These are phyloP conservation scores for Trametes sanguinea DNA, from an alignment of 768 basidiomycete species.

Conservation along the genomic window DNA sequence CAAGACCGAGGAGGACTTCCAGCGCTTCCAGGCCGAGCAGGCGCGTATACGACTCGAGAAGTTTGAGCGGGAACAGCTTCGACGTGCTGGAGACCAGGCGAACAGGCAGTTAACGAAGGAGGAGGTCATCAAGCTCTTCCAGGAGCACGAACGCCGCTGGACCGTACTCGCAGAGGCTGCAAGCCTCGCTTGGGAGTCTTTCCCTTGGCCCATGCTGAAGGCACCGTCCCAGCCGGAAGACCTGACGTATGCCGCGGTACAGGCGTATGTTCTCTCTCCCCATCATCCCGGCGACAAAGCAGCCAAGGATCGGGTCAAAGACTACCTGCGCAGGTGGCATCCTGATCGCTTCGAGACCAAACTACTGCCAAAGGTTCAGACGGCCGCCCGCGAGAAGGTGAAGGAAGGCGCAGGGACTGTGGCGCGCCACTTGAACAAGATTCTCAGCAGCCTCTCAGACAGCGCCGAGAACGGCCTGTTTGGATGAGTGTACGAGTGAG, in stretches of 20 bases:
- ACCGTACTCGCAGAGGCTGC: slow-evolving; percentile 38
- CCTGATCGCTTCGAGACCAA: slow-evolving; percentile 82
- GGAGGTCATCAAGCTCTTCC: slow-evolving; percentile 56
- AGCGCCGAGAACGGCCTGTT: slow-evolving; percentile 36
- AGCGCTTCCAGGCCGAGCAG: slow-evolving; percentile 63
- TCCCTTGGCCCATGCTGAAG: slow-evolving; percentile 76
- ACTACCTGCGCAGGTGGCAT: slow-evolving; percentile 76
- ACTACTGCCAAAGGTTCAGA: slow-evolving; percentile 61
- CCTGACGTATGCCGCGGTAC: slow-evolving; percentile 55
- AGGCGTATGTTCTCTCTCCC: slow-evolving; percentile 62
- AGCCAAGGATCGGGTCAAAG: slow-evolving; percentile 72
- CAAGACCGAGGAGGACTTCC: slow-evolving; percentile 53
- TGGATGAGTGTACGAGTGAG: slow-evolving; percentile 32
- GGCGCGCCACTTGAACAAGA: slow-evolving; percentile 68
- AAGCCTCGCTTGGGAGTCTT: slow-evolving; percentile 60
- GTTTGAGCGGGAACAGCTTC: slow-evolving; percentile 60
- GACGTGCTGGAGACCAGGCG: slow-evolving; percentile 42
- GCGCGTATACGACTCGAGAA: slow-evolving; percentile 66
- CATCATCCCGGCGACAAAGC: slow-evolving; percentile 55
- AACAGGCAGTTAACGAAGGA: slow-evolving; percentile 55
- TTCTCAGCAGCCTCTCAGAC: slow-evolving; percentile 40
- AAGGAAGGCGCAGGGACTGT: slow-evolving; percentile 74
- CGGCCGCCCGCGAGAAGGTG: slow-evolving; percentile 58
- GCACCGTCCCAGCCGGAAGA: slow-evolving; percentile 59
- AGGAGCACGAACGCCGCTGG: slow-evolving; percentile 67